Evolutionary conservation across 2,329 filamentous ascomycete genomes (phyloP), one percentile per base, ranked within the genome.

Genomic region (Emergomyces africanus): DNA sequence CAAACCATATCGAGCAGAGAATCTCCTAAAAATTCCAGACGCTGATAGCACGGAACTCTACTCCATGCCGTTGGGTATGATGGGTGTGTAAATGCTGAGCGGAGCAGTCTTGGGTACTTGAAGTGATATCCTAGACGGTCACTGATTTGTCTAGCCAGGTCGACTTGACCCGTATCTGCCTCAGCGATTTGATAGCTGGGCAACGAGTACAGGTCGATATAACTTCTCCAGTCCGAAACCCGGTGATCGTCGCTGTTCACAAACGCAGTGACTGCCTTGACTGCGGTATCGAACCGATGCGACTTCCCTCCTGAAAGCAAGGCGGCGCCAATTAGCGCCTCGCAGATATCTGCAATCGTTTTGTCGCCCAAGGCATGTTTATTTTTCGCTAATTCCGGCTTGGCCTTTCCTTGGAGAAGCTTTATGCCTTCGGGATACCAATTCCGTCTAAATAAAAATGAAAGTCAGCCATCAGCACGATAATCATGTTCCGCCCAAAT

Each of bases 1-100:
- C 87, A 89, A 12, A 80, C 87, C 83, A 92, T 88, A 69, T 96
- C 91, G 1, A 95, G 83, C 1, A 97, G 78, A 0, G 92, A 84
- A 69, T 97, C 94, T 0, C 92, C 92, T 0, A 97, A 76, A 65
- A 97, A 97, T 66, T 97, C 92, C 0, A 97, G 81, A 1, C 91
- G 84, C 68, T 99, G 90, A 67, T 97, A 96, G 68, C 83, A 86
- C 0, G 91, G 92, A 0, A 96, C 80, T n/a, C 82, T 81, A 62
- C 92, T 88, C 75, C 84, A 90, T 5, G 81, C 78, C 59, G 79
- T 82, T 2, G 88, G 85, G 66, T 89, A 89, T 0, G 91, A 96
- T 0, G 91, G 86, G 67, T 97, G 94, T 35, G 86, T 86, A 70
- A 97, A 95, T 0, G 90, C 91, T 3, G 88, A 95, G 6, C 88